A percentile compares a stretch with the other conserved stretches of the same genome.
Conservation (phyloP, 768 basidiomycete species). For the Roridomyces roridus region DNA sequence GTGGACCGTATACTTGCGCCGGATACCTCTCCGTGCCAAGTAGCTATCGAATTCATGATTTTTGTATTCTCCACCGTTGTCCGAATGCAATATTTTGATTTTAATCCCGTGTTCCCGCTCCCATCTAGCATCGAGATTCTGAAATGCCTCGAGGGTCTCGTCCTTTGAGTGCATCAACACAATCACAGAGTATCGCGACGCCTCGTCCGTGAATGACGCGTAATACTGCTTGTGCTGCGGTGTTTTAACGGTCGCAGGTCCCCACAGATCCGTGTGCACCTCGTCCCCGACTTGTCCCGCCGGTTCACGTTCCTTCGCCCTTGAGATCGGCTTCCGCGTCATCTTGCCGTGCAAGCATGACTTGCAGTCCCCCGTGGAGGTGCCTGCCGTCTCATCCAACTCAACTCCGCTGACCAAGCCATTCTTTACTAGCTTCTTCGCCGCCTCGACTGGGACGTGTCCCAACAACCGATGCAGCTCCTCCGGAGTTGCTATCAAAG, state of each 20-base stretch:
- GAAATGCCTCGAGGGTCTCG: slow-evolving; percentile 30
- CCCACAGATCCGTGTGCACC: slow-evolving; percentile 45
- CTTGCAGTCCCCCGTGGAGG: slow-evolving; percentile 28
- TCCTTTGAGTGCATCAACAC: slow-evolving; percentile 35
- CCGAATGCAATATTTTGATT: slow-evolving; percentile 35
- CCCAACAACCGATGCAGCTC: slow-evolving; percentile 34
- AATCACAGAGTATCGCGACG: slow-evolving; percentile 29
- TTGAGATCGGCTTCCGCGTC: slow-evolving; percentile 30
- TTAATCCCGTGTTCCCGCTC: slow-evolving; percentile 29
- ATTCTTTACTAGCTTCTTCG: slow-evolving; percentile 31
- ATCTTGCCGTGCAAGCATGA: slow-evolving; percentile 38
- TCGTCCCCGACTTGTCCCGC: slow-evolving; percentile 33
- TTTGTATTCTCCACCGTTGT: slow-evolving; percentile 37
- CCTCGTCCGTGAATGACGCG: slow-evolving; percentile 41
- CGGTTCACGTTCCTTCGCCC: slow-evolving; percentile 27
- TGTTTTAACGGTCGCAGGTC: slow-evolving; percentile 33
- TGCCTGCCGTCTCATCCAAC: slow-evolving; percentile 25
- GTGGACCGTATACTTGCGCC: slow-evolving; percentile 28
- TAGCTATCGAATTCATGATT: slow-evolving; percentile 26
- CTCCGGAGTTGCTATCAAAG: slow-evolving; percentile 11
- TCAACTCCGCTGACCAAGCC: slow-evolving; percentile 36
- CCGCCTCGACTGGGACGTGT: slow-evolving; percentile 29
- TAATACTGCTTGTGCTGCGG: slow-evolving; percentile 33
- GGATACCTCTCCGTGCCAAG: slow-evolving; percentile 26
- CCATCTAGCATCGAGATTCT: slow-evolving; percentile 25